Conservation (phyloP, 2,329 filamentous ascomycete species). For the Hypocrella siamensis region DNA sequence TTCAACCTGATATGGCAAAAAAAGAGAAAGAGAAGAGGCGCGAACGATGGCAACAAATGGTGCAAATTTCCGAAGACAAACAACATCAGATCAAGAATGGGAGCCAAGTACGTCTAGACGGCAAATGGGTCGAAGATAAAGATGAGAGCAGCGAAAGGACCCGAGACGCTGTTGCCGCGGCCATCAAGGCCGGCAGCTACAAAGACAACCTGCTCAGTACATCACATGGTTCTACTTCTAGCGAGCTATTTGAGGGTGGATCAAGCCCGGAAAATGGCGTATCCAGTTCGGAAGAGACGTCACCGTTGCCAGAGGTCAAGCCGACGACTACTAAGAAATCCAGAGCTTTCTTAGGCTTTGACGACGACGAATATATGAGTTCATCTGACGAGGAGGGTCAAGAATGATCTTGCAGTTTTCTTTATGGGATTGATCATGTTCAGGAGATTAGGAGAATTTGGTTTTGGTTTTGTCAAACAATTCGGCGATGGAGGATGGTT, state of each 20-base stretch:
- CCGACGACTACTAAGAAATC: slow-evolving; percentile 17
- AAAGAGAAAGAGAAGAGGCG: slow-evolving; percentile 79
- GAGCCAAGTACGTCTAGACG: slow-evolving; percentile 57
- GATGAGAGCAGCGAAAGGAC: slow-evolving; percentile 80
- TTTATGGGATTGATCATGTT: no score
- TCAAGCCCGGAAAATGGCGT: slow-evolving; percentile 19
- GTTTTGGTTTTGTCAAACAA: neutral
- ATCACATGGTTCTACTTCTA: slow-evolving; percentile 31
- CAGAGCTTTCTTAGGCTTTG: slow-evolving; percentile 56
- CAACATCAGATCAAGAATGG: slow-evolving; percentile 73
- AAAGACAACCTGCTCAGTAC: slow-evolving; percentile 43
- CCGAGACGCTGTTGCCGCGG: slow-evolving; percentile 55
- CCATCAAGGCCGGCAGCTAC: slow-evolving; percentile 49
- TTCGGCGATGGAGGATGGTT: no score
- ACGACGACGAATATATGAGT: slow-evolving; percentile 62
- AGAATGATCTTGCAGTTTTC: no score
- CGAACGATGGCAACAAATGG: slow-evolving; percentile 75
- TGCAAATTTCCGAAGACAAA: slow-evolving; percentile 67
- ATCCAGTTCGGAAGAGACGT: slow-evolving; percentile 30
- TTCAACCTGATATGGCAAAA: slow-evolving; percentile 94
- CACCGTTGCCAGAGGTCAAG: slow-evolving; percentile 25
- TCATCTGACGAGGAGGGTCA: slow-evolving; percentile 42
- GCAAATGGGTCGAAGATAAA: slow-evolving; percentile 89
- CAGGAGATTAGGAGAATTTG: slow-evolving; percentile 1
- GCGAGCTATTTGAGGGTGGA: slow-evolving; percentile 11